These are phyloP conservation scores for Sanghuangporus weigelae DNA, from an alignment of 1,284 basidiomycete genomes.

Conservation along the genomic window DNA sequence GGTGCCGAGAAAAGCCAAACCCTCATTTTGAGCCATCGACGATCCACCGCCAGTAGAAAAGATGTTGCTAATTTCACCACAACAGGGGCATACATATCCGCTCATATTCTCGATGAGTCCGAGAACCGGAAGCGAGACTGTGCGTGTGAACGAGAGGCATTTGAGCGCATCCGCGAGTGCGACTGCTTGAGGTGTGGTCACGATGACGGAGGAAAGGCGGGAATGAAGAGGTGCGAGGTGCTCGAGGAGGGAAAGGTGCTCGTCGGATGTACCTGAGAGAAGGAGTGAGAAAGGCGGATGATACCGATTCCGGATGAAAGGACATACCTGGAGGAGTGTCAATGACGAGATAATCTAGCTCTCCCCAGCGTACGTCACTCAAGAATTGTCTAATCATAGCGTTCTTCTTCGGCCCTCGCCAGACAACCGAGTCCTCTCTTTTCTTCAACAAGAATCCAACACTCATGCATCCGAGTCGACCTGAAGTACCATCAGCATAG, in stretches of 20 bases:
- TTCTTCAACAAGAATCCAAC: conserved; percentile 93
- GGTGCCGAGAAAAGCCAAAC: conserved; percentile 78
- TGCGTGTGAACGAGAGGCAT: conserved; percentile 90
- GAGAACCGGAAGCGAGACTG: conserved; percentile 83
- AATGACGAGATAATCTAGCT: conserved; percentile 92
- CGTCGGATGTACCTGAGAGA: conserved; percentile 87
- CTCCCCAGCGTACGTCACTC: conserved; percentile 94
- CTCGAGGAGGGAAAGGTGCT: conserved; percentile 93
- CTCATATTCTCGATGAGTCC: conserved; percentile 99
- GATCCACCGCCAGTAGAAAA: conserved; percentile 94
- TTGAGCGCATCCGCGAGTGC: conserved; percentile 95
- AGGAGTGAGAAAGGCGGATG: not conserved
- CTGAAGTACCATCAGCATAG: conserved; percentile 73
- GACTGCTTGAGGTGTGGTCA: conserved; percentile 97
- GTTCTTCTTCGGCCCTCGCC: conserved; percentile 99
- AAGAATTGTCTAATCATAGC: conserved; percentile 99
- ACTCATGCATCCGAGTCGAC: conserved; percentile 89
- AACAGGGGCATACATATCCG: conserved; percentile 95
- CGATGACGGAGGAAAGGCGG: conserved; percentile 80
- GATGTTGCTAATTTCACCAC: conserved; percentile 89
- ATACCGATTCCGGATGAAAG: not conserved
- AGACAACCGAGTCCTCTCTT: conserved; percentile 91
- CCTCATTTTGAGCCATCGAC: conserved; percentile 76
- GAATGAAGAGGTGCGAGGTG: conserved; percentile 84
- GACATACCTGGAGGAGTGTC: conserved; percentile 91